Percentiles rank a stretch among this genome's conserved stretches.
Evolutionary conservation across 352 stramenopile genomes (phyloP).

Genomic region (Pythium brachiatum): DNA sequence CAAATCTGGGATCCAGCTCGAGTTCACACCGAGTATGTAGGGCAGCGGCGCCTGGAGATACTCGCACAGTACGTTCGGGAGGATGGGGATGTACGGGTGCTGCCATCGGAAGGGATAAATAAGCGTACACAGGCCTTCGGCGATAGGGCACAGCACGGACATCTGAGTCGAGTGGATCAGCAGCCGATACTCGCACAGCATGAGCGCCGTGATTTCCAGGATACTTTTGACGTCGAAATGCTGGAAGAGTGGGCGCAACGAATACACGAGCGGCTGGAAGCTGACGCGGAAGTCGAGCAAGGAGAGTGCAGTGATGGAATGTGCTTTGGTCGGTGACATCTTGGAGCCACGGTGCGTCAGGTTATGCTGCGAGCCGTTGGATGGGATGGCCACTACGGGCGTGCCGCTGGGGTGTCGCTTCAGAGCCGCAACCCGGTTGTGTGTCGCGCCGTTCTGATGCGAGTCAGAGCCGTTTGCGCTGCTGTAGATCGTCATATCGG

Average conservation of each 20-base stretch:
- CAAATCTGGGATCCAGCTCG: slow-evolving; percentile 58
- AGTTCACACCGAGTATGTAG: slow-evolving; percentile 81
- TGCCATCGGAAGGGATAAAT: slow-evolving; percentile 87
- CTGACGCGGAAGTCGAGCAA: slow-evolving; percentile 29
- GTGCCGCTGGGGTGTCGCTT: slow-evolving; percentile 10
- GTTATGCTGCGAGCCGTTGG: neutral
- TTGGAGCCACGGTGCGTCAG: slow-evolving; percentile 4
- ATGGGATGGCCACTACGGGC: neutral
- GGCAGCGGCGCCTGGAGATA: slow-evolving; percentile 82
- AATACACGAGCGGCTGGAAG: slow-evolving; percentile 71
- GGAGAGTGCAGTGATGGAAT: slow-evolving; percentile 38
- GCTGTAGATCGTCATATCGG: slow-evolving; percentile 56
- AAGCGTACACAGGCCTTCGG: slow-evolving; percentile 70
- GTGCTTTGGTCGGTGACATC: slow-evolving; percentile 42
- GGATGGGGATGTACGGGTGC: slow-evolving; percentile 81
- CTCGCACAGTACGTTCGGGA: slow-evolving; percentile 76
- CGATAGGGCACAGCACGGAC: slow-evolving; percentile 68
- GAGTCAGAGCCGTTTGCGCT: neutral
- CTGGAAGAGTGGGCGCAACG: slow-evolving; percentile 63
- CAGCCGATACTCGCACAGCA: slow-evolving; percentile 78
- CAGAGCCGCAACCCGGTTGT: slow-evolving; percentile 3
- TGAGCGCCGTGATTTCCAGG: slow-evolving; percentile 59
- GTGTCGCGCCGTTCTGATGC: slow-evolving; percentile 1
- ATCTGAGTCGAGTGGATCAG: slow-evolving; percentile 78
- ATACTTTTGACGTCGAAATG: slow-evolving; percentile 74